A percentile compares a stretch with the other conserved stretches of the same genome.
These are phyloP conservation scores for Salix arbutifolia DNA, from an alignment of 345 rosid genomes.

Conservation along the genomic window DNA sequence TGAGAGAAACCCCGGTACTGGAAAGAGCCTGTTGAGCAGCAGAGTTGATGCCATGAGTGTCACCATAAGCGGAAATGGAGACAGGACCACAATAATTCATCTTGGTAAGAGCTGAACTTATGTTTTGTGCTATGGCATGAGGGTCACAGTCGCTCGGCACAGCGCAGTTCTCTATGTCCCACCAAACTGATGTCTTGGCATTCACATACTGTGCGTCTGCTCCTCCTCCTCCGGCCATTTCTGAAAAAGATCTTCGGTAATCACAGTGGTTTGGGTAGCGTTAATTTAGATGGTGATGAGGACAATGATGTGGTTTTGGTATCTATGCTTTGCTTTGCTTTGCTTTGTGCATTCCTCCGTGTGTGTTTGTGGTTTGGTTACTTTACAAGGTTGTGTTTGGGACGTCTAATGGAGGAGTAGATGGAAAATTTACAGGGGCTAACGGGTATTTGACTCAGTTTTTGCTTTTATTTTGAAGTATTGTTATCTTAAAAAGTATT, in stretches of 20 bases:
- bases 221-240: slow-evolving; percentile 15
- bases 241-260: not conserved
- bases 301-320: not conserved
- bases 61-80: slow-evolving; percentile 85
- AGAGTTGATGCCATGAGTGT: slow-evolving; percentile 57
- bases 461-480: too few species aligned
- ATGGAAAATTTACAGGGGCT: too few species aligned
- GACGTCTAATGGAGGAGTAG: too few species aligned
- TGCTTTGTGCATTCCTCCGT: not conserved
- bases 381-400: too few species aligned
- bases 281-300: not conserved
- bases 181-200: slow-evolving; percentile 88
- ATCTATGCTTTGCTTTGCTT: not conserved
- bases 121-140: slow-evolving; percentile 78
- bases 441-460: too few species aligned
- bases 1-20: slow-evolving; percentile 80
- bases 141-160: slow-evolving; percentile 68
- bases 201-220: slow-evolving; percentile 61
- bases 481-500: too few species aligned
- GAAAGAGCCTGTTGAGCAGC: slow-evolving; percentile 74
- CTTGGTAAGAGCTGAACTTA: slow-evolving; percentile 69
- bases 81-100: slow-evolving; percentile 75
- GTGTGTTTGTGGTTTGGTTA: too few species aligned
- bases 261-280: not conserved
- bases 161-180: slow-evolving; percentile 92